Conservation (phyloP, 2,329 filamentous ascomycete genomes). For the Dissoconium aciculare region DNA sequence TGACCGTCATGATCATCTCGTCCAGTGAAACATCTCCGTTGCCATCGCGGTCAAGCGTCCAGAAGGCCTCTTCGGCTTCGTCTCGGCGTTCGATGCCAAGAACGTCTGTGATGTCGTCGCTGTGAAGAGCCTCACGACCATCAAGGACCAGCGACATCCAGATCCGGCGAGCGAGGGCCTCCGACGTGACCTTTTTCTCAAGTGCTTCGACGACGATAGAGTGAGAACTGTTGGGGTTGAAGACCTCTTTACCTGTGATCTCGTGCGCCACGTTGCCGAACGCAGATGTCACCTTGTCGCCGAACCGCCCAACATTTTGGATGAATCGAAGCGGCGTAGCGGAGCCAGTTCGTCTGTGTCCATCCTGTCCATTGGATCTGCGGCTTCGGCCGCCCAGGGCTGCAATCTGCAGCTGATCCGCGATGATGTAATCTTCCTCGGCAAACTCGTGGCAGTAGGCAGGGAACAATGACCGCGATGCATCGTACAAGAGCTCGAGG, state of each 20-base stretch:
- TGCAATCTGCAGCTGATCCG: slow-evolving; percentile 51
- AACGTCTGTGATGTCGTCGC: slow-evolving; percentile 76
- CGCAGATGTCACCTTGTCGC: slow-evolving; percentile 83
- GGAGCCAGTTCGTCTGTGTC: slow-evolving; percentile 42
- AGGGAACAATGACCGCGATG: slow-evolving; percentile 75
- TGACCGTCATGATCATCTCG: slow-evolving; percentile 81
- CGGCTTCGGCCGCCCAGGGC: slow-evolving; percentile 41
- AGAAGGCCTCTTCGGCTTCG: slow-evolving; percentile 77
- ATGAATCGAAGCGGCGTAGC: slow-evolving; percentile 68
- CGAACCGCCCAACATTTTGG: slow-evolving; percentile 54
- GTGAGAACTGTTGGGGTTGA: slow-evolving; percentile 82
- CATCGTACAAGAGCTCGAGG: slow-evolving; percentile 74
- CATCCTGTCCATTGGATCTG: slow-evolving; percentile 20
- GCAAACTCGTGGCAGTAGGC: slow-evolving; percentile 82
- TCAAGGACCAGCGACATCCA: slow-evolving; percentile 98
- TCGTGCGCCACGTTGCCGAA: slow-evolving; percentile 91
- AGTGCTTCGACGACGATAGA: slow-evolving; percentile 79
- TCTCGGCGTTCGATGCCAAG: slow-evolving; percentile 58
- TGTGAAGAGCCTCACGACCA: slow-evolving; percentile 61
- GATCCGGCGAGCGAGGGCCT: slow-evolving; percentile 83
- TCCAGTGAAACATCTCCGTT: slow-evolving; percentile 93
- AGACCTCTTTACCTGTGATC: slow-evolving; percentile 87
- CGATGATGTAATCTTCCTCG: slow-evolving; percentile 85
- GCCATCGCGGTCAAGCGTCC: slow-evolving; percentile 63
- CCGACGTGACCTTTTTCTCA: slow-evolving; percentile 67